Evolutionary conservation across 306 rosid genomes (phyloP).

Genomic region (Delonix regia): DNA sequence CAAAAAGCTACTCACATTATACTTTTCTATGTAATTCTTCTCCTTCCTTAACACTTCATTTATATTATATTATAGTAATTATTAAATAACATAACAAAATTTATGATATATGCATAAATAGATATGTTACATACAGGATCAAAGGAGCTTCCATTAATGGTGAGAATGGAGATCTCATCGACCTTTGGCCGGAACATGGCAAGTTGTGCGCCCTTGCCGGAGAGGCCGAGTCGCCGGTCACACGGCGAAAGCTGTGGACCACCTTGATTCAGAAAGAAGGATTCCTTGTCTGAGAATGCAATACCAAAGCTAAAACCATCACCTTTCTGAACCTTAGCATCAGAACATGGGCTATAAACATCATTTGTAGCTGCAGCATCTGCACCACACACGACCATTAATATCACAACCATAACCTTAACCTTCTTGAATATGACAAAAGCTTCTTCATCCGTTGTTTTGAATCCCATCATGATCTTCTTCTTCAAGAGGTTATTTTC

Average conservation of each 20-base stretch:
- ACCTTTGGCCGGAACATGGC: slow-evolving; percentile 76
- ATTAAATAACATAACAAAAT: too few species aligned
- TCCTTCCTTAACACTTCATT: too few species aligned
- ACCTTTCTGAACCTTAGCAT: slow-evolving; percentile 65
- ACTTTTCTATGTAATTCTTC: too few species aligned
- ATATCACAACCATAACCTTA: slow-evolving; percentile 26
- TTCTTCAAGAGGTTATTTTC: slow-evolving; percentile 19
- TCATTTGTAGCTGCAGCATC: slow-evolving; percentile 64
- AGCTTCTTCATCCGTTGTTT: slow-evolving; percentile 33
- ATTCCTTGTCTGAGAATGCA: slow-evolving; percentile 64
- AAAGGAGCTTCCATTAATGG: slow-evolving; percentile 45
- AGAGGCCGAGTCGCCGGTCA: slow-evolving; percentile 63
- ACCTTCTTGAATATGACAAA: slow-evolving; percentile 29
- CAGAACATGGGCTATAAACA: slow-evolving; percentile 75
- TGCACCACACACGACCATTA: slow-evolving; percentile 37
- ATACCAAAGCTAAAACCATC: slow-evolving; percentile 90
- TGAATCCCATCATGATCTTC: slow-evolving; percentile 25
- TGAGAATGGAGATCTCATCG: slow-evolving; percentile 74
- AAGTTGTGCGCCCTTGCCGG: slow-evolving; percentile 50
- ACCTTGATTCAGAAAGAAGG: slow-evolving; percentile 49
- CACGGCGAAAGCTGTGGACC: slow-evolving; percentile 86
- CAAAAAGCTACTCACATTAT: too few species aligned
- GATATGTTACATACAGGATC: slow-evolving; percentile 45
- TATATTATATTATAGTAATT: too few species aligned
- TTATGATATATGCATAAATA: too few species aligned